These are phyloP conservation scores for Neocallimastix lanati DNA, from an alignment of 192 early-diverging fungal species.

Conservation along the genomic window DNA sequence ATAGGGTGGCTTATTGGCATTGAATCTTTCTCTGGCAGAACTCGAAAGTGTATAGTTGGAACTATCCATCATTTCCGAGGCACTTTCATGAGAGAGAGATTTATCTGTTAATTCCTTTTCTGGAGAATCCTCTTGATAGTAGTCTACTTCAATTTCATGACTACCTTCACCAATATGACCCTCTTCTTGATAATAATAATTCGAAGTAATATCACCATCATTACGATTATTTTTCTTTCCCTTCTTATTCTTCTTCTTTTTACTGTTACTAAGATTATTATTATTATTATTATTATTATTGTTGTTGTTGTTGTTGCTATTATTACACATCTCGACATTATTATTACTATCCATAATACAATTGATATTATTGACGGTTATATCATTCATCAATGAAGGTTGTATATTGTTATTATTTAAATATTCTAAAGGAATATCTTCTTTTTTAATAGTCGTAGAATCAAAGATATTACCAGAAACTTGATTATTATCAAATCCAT, in stretches of 20 bases:
- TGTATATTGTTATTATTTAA: background rate
- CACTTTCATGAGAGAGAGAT: background rate
- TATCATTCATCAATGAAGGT: background rate
- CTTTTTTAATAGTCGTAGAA: background rate
- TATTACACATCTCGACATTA: no score
- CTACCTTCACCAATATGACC: no score
- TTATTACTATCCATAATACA: background rate
- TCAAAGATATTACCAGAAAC: background rate
- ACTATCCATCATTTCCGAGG: background rate
- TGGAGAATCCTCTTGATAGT: background rate
- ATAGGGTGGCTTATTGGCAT: background rate
- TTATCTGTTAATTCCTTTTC: background rate
- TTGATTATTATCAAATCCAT: background rate
- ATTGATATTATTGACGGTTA: background rate
- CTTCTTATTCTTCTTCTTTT: no score
- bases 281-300: no score
- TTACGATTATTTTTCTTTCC: no score
- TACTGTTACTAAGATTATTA: no score
- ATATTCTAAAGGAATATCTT: background rate
- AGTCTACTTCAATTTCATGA: background rate
- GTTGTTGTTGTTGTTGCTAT: no score
- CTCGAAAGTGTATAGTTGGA: background rate
- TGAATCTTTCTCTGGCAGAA: background rate
- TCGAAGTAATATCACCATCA: no score
- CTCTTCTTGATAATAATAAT: no score